Base-by-base conservation (phyloP, 768 basidiomycete genomes). In the Tulasnella sp. region DNA sequence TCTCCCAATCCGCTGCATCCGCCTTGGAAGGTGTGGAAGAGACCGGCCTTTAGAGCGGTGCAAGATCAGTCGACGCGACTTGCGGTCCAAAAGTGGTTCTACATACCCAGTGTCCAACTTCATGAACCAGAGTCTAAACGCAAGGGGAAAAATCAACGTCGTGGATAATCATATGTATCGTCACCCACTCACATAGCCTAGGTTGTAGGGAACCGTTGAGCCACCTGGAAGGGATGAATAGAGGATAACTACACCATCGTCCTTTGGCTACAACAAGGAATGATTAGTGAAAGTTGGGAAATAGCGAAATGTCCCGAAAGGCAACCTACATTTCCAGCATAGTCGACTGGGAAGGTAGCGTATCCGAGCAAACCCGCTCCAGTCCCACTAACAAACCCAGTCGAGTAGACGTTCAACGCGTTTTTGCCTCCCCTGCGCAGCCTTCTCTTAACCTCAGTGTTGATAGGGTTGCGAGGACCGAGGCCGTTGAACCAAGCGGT, bases 1-100 rank as follows among this genome's bases (percentile, higher is more conserved):
- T 66, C 65, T 3, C 65, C 65, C 6, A 25, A 21, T 9, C 56
- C 60, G 29, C 49, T 17, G 60, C 65, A 66, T 21, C 62, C 63
- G 27, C 65, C 72, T 64, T 72, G 66, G 65, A 74, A 75, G 3
- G 71, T 72, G 63, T 74, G 72, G 60, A 69, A 70, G 14, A 72
- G 63, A 7, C 72, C 72, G 12, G n/a, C n/a, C n/a, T n/a, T n/a
- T n/a, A n/a, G n/a, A n/a, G n/a, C n/a, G n/a, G n/a, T n/a, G n/a
- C n/a, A n/a, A n/a, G n/a, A n/a, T n/a, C n/a, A n/a, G n/a, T n/a
- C n/a, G n/a, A n/a, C n/a, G n/a, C n/a, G n/a, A n/a, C n/a, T n/a
- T n/a, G n/a, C n/a, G n/a, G n/a, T n/a, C n/a, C n/a, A n/a, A n/a
- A n/a, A n/a, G n/a, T n/a, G n/a, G n/a, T n/a, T n/a, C n/a, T n/a